Evolutionary conservation across 225 moss, liverwort and hornwort genomes (phyloP).

Genomic region (Lunularia cruciata): DNA sequence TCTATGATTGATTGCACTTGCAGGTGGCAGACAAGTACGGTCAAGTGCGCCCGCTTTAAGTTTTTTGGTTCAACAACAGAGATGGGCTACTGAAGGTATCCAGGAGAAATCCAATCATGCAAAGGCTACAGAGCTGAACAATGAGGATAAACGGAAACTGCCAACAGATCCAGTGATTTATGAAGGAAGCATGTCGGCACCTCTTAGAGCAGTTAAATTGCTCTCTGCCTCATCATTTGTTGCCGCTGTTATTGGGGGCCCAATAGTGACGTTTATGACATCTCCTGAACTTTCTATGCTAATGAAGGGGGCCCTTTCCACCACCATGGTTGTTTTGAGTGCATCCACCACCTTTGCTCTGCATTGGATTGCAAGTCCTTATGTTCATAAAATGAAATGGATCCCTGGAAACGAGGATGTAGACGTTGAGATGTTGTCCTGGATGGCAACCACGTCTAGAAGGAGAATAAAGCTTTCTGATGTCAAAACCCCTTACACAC

Average conservation of each 20-base stretch:
- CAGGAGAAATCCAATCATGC: slow-evolving; percentile 31
- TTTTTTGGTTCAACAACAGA: slow-evolving; percentile 51
- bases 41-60: slow-evolving; percentile 27
- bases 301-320: slow-evolving; percentile 68
- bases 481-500: slow-evolving; percentile 53
- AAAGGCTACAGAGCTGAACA: neutral
- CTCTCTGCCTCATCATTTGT: slow-evolving; percentile 86
- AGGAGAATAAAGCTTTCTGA: slow-evolving; percentile 53
- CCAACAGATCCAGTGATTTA: slow-evolving; percentile 66
- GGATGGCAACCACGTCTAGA: slow-evolving; percentile 68
- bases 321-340: slow-evolving; percentile 67
- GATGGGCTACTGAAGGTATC: slow-evolving; percentile 60
- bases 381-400: slow-evolving; percentile 72
- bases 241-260: slow-evolving; percentile 72
- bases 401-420: slow-evolving; percentile 63
- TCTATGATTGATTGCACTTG: no score
- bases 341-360: slow-evolving; percentile 78
- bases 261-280: slow-evolving; percentile 72
- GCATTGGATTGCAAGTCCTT: slow-evolving; percentile 84
- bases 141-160: slow-evolving; percentile 38
- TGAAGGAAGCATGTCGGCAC: slow-evolving; percentile 81
- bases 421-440: slow-evolving; percentile 72
- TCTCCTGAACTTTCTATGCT: slow-evolving; percentile 65
- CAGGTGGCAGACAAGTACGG: slow-evolving; percentile 68
- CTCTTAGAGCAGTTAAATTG: slow-evolving; percentile 83